Percentiles rank a stretch among this genome's conserved stretches.
These are phyloP conservation scores for Fusarium nurragi DNA, from an alignment of 2,329 filamentous ascomycete genomes.

Conservation along the genomic window DNA sequence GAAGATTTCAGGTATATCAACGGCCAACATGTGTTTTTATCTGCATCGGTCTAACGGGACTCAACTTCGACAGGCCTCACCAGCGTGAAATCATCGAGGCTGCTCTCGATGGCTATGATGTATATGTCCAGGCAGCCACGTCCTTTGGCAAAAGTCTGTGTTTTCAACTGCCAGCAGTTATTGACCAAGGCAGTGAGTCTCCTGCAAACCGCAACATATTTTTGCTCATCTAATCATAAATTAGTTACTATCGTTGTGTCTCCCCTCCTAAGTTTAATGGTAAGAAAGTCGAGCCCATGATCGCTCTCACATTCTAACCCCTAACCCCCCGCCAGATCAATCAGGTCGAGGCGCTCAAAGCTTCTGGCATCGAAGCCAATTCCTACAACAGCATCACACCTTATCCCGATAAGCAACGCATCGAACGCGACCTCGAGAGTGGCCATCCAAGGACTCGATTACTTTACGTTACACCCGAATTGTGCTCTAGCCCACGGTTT, in stretches of 20 bases:
- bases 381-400: slow-evolving; percentile 88
- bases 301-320: slow-evolving; percentile 15
- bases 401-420: slow-evolving; percentile 68
- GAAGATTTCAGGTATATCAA: slow-evolving; percentile 70
- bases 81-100: slow-evolving; percentile 89
- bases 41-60: not conserved
- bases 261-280: slow-evolving; percentile 89
- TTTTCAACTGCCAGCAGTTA: slow-evolving; percentile 89
- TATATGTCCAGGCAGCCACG: slow-evolving; percentile 91
- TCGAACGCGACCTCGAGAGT: slow-evolving; percentile 84
- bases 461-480: slow-evolving; percentile 92
- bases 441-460: slow-evolving; percentile 86
- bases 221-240: slow-evolving; percentile 29
- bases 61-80: slow-evolving; percentile 70
- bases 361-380: slow-evolving; percentile 79
- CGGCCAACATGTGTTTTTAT: not conserved
- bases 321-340: slow-evolving; percentile 82
- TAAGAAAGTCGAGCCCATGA: slow-evolving; percentile 48
- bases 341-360: slow-evolving; percentile 83
- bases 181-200: slow-evolving; percentile 83
- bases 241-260: slow-evolving; percentile 90
- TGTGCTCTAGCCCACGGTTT: slow-evolving; percentile 81
- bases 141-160: slow-evolving; percentile 94
- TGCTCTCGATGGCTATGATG: slow-evolving; percentile 83
- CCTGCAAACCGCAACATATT: not conserved